phyloP scores from a whole-genome alignment of 192 early-diverging fungal species.

The Coemansia sp. region DNA sequence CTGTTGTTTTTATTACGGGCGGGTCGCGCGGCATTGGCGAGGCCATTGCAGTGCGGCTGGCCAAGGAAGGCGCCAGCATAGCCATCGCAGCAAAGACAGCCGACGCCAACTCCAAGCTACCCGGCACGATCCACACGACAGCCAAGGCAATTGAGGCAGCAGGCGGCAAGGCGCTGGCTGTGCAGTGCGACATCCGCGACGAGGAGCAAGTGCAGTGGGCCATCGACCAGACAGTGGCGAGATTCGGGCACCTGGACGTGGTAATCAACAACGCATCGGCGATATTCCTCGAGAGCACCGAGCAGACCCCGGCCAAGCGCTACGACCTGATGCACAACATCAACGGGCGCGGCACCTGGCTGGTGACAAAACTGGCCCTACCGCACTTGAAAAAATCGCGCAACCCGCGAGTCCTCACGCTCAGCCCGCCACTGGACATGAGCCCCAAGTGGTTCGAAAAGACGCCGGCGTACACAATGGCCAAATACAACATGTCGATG shows the following conservation, averaged over 20 bases:
- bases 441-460: constrained; percentile 64
- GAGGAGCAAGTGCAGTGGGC: constrained; percentile 70
- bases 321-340: constrained; percentile 75
- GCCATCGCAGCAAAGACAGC: constrained; percentile 79
- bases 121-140: constrained; percentile 79
- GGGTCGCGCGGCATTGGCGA: constrained; percentile 76
- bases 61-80: constrained; percentile 65
- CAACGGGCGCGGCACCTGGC: constrained; percentile 78
- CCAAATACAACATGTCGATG: constrained; percentile 77
- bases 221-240: constrained; percentile 60
- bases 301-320: constrained; percentile 54
- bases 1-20: constrained; percentile 59
- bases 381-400: constrained; percentile 66
- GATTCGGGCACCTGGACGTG: constrained; percentile 80
- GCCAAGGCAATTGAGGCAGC: constrained; percentile 71
- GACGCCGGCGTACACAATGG: constrained; percentile 66
- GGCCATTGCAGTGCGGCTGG: constrained; percentile 67
- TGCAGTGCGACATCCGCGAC: constrained; percentile 81
- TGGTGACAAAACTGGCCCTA: constrained; percentile 66
- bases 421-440: constrained; percentile 71
- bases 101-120: constrained; percentile 67
- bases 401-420: constrained; percentile 72
- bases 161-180: constrained; percentile 71
- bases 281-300: constrained; percentile 64
- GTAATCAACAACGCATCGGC: constrained; percentile 80